Conservation (phyloP, 352 stramenopile genomes). For the Globisporangium carolinianum region DNA sequence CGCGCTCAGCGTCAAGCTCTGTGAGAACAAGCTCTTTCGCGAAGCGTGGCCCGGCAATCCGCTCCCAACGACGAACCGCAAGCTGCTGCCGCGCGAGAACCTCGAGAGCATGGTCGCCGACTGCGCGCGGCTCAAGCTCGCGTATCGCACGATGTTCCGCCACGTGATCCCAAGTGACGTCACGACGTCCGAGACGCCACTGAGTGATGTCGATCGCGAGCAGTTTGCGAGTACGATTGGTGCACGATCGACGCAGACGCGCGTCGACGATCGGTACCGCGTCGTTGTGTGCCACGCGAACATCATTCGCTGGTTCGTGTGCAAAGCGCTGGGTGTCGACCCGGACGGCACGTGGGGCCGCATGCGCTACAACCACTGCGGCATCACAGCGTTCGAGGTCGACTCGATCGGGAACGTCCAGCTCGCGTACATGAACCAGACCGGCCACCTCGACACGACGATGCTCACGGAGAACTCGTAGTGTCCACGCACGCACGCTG, state of each 20-base stretch:
- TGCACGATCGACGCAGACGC: constrained; percentile 23
- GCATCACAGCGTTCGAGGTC: constrained; percentile 52
- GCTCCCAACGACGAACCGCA: constrained; percentile 52
- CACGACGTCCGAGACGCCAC: constrained; percentile 13
- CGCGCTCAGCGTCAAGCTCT: constrained; percentile 23
- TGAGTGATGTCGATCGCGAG: constrained; percentile 22
- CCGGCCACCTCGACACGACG: constrained; percentile 40
- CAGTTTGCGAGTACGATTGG: constrained; percentile 25
- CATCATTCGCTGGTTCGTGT: constrained; percentile 71
- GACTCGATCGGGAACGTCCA: constrained; percentile 68
- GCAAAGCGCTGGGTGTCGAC: constrained; percentile 53
- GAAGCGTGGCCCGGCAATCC: constrained; percentile 64
- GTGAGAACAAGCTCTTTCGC: constrained; percentile 64
- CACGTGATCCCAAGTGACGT: constrained; percentile 60
- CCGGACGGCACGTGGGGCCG: constrained; percentile 59
- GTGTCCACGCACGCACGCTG: background rate
- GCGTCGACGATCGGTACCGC: constrained; percentile 38
- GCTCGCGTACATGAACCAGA: constrained; percentile 61
- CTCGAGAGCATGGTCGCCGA: constrained; percentile 72
- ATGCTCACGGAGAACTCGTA: constrained; percentile 52
- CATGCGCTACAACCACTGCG: constrained; percentile 69
- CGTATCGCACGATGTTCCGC: constrained; percentile 62
- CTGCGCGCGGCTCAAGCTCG: constrained; percentile 49
- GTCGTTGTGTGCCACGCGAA: constrained; percentile 63
- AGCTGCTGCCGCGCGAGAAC: constrained; percentile 58